Evolutionary conservation across 2,329 filamentous ascomycete genomes (phyloP).

Genomic region (Sporothrix pallida): DNA sequence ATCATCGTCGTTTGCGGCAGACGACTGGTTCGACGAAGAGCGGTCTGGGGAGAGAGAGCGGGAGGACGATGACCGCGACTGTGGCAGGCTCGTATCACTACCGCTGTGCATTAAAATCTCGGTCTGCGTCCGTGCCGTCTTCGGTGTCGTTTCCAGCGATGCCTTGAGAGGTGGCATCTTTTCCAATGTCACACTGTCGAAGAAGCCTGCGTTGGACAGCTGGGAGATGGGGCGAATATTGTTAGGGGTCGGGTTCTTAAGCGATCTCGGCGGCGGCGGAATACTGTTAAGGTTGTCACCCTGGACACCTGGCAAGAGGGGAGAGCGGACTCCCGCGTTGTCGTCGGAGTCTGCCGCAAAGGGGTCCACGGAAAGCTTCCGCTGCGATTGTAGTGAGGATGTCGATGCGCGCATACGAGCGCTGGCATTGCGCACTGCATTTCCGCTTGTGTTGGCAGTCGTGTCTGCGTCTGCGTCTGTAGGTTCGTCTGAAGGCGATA

Average conservation of each 20-base stretch:
- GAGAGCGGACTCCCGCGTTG: constrained; percentile 43
- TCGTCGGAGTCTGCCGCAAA: constrained; percentile 44
- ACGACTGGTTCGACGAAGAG: constrained; percentile 39
- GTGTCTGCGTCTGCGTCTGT: neutral
- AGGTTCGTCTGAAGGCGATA: neutral
- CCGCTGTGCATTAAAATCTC: constrained; percentile 37
- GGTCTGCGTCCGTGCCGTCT: constrained; percentile 37
- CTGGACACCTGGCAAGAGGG: constrained; percentile 39
- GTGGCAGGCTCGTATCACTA: constrained; percentile 38
- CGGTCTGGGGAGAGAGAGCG: constrained; percentile 38
- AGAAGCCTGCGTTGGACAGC: constrained; percentile 44
- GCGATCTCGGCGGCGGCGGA: constrained; percentile 35
- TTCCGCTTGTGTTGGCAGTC: neutral
- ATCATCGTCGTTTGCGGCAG: constrained; percentile 6
- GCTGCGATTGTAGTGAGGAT: constrained; percentile 42
- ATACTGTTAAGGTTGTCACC: constrained; percentile 38
- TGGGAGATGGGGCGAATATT: constrained; percentile 46
- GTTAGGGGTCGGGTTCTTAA: constrained; percentile 39
- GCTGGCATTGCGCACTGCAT: constrained; percentile 44
- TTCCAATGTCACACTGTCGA: constrained; percentile 45
- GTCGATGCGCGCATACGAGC: constrained; percentile 45
- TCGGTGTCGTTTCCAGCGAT: constrained; percentile 35
- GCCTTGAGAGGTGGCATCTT: constrained; percentile 45
- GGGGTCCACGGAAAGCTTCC: constrained; percentile 45
- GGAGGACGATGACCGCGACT: constrained; percentile 32